phyloP scores from a whole-genome alignment of 116 monocot species.

The Zostera marina region DNA sequence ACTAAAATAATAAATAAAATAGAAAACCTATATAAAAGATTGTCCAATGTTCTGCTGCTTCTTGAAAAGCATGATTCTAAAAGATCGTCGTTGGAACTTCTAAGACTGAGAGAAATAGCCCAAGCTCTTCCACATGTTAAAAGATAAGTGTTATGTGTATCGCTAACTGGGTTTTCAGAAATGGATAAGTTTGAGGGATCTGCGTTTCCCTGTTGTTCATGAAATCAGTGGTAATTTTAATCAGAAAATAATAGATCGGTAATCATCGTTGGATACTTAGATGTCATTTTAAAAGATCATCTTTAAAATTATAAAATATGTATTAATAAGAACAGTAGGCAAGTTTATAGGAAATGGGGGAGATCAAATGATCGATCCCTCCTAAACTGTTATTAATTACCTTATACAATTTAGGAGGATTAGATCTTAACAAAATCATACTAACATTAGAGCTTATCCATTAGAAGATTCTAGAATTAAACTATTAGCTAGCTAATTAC shows the following conservation, averaged over 20 bases:
- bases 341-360: no score
- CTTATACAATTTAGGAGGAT: no score
- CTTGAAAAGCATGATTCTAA: slow-evolving; percentile 30
- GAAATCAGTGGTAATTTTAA: not conserved
- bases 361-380: no score
- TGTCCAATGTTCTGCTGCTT: slow-evolving; percentile 11
- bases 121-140: slow-evolving; percentile 77
- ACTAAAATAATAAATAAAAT: not conserved
- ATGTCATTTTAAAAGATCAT: no score
- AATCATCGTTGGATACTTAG: not conserved
- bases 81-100: slow-evolving; percentile 36
- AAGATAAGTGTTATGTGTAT: slow-evolving; percentile 26
- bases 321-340: no score
- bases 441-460: no score
- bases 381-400: no score
- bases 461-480: no score
- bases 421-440: no score
- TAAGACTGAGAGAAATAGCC: slow-evolving; percentile 52
- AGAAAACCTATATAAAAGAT: slow-evolving; percentile 76
- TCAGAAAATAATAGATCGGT: not conserved
- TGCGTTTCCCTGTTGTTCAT: slow-evolving; percentile 20
- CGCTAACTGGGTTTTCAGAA: slow-evolving; percentile 4
- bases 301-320: no score
- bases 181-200: slow-evolving; percentile 13
- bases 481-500: no score